Evolutionary conservation across 148 eudicot species (phyloP).

Genomic region (Simmondsia chinensis): DNA sequence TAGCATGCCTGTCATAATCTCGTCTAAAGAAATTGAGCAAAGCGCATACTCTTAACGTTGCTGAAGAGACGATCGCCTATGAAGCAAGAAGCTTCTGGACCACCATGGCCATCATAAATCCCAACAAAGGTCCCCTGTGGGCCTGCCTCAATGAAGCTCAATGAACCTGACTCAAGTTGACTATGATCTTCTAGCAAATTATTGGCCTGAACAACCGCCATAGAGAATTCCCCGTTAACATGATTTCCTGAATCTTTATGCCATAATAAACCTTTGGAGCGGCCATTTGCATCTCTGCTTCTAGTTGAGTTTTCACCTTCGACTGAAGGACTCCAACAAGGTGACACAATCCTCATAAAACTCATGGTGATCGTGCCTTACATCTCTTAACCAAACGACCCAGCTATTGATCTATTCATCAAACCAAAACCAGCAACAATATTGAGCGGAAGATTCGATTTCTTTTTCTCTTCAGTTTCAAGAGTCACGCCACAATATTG

Average conservation of each 20-base stretch:
- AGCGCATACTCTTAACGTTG: constrained; percentile 47
- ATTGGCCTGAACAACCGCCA: constrained; percentile 85
- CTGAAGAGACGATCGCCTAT: constrained; percentile 40
- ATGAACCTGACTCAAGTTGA: constrained; percentile 67
- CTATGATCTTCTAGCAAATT: constrained; percentile 60
- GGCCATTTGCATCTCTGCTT: constrained; percentile 26
- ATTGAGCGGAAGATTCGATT: constrained; percentile 5
- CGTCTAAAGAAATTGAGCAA: too few species aligned
- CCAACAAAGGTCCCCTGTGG: constrained; percentile 79
- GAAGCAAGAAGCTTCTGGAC: constrained; percentile 67
- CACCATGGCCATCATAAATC: constrained; percentile 83
- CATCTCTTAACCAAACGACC: constrained; percentile 36
- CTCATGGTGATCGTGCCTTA: constrained; percentile 46
- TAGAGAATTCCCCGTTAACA: constrained; percentile 74
- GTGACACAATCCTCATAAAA: constrained; percentile 35
- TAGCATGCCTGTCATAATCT: too few species aligned
- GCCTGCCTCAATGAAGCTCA: constrained; percentile 40
- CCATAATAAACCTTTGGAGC: constrained; percentile 57
- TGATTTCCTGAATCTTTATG: constrained; percentile 64
- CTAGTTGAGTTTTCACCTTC: constrained; percentile 25
- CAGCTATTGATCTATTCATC: constrained; percentile 17
- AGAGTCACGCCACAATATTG: constrained; percentile 13
- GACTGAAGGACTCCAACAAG: constrained; percentile 53
- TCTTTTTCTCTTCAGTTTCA: constrained; percentile 14
- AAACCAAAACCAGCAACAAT: constrained; percentile 8